Conservation (phyloP, 345 rosid genomes). For the Adansonia digitata region DNA sequence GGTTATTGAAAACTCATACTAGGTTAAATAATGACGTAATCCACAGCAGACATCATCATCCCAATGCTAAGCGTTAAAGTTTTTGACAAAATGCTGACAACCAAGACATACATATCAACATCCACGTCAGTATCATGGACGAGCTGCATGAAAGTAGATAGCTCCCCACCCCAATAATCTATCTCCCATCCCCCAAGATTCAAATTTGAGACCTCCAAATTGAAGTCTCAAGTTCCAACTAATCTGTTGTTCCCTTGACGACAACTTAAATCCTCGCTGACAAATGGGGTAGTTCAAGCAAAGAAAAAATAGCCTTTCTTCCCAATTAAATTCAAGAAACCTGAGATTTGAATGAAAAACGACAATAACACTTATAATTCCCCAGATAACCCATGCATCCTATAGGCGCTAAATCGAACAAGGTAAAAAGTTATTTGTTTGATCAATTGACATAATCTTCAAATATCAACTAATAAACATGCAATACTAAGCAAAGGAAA, state of each 20-base stretch:
- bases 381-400: background rate
- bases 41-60: background rate
- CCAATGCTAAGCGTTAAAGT: background rate
- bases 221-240: background rate
- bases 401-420: background rate
- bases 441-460: background rate
- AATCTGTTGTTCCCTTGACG: background rate
- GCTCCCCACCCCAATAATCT: background rate
- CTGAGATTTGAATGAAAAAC: background rate
- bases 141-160: background rate
- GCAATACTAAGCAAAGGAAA: background rate
- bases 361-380: background rate
- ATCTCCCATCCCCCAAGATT: background rate
- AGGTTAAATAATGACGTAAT: background rate
- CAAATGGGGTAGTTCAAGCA: background rate
- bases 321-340: background rate
- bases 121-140: background rate
- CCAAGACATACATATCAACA: background rate
- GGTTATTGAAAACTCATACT: background rate
- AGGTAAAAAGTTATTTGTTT: background rate
- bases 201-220: background rate
- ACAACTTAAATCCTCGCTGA: background rate
- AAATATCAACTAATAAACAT: background rate
- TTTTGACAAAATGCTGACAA: background rate
- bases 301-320: background rate